Evolutionary conservation across 2,329 filamentous ascomycete genomes (phyloP).

Genomic region (Huntiella abstrusa): DNA sequence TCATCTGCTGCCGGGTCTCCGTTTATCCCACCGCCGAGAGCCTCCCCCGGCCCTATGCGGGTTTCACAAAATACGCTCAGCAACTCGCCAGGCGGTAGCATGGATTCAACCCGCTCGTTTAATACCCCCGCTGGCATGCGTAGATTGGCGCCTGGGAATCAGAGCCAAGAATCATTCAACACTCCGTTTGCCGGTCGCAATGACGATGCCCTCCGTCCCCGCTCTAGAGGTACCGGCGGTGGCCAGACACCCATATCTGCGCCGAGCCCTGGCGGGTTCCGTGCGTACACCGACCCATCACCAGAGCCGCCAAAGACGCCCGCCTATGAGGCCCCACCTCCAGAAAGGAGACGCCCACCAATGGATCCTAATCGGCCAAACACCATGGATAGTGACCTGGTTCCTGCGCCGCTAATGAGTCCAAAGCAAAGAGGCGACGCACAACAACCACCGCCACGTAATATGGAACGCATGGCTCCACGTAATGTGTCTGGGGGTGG

Average conservation of each 20-base stretch:
- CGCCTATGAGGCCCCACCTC: constrained; percentile 27
- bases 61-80: constrained; percentile 12
- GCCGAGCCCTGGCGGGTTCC: constrained; percentile 2
- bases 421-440: constrained; percentile 26
- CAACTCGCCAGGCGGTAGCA: constrained; percentile 31
- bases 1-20: constrained; percentile 13
- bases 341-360: constrained; percentile 45
- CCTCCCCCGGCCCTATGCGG: constrained; percentile 18
- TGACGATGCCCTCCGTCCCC: constrained; percentile 32
- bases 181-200: constrained; percentile 18
- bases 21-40: constrained; percentile 22
- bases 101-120: constrained; percentile 28
- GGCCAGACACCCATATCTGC: background rate
- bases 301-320: constrained; percentile 13
- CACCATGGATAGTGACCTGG: constrained; percentile 31
- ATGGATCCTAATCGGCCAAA: constrained; percentile 41
- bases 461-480: constrained; percentile 28
- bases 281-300: constrained; percentile 7
- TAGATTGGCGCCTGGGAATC: constrained; percentile 30
- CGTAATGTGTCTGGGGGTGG: constrained; percentile 22
- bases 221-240: constrained; percentile 29
- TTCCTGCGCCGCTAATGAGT: constrained; percentile 39
- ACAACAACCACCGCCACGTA: constrained; percentile 28
- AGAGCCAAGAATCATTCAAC: constrained; percentile 35
- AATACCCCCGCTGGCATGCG: constrained; percentile 24